phyloP scores from a whole-genome alignment of 2,329 filamentous ascomycete genomes.

The Fusarium udum region DNA sequence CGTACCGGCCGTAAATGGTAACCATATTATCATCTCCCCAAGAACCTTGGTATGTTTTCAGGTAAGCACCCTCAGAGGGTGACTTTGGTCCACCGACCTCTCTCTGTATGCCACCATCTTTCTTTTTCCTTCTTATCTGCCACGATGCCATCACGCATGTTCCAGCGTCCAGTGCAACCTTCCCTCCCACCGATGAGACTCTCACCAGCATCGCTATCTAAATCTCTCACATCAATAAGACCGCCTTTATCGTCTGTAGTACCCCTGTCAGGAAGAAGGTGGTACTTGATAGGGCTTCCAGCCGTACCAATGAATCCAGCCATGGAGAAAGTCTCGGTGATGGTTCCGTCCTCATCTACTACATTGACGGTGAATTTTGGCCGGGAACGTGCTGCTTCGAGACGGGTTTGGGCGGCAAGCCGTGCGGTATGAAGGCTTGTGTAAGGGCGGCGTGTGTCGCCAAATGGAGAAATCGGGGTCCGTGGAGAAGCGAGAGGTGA shows the following conservation, averaged over 20 bases:
- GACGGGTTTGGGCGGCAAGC: constrained; percentile 70
- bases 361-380: constrained; percentile 70
- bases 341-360: constrained; percentile 59
- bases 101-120: constrained; percentile 61
- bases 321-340: constrained; percentile 64
- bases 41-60: background rate
- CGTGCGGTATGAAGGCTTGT: constrained; percentile 63
- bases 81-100: constrained; percentile 54
- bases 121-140: constrained; percentile 60
- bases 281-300: constrained; percentile 68
- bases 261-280: constrained; percentile 65
- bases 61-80: constrained; percentile 24
- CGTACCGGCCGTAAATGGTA: constrained; percentile 33
- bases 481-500: constrained; percentile 43
- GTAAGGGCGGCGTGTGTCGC: constrained; percentile 42
- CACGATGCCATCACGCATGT: constrained; percentile 49
- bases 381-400: constrained; percentile 64
- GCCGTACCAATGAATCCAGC: constrained; percentile 70
- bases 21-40: background rate
- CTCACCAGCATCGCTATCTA: constrained; percentile 61
- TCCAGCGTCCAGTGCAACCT: constrained; percentile 60
- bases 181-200: constrained; percentile 49
- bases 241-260: constrained; percentile 66
- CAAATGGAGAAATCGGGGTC: constrained; percentile 16
- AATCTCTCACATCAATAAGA: constrained; percentile 61